These are phyloP conservation scores for Neonectria coccinea DNA, from an alignment of 2,329 filamentous ascomycete species.

Conservation along the genomic window DNA sequence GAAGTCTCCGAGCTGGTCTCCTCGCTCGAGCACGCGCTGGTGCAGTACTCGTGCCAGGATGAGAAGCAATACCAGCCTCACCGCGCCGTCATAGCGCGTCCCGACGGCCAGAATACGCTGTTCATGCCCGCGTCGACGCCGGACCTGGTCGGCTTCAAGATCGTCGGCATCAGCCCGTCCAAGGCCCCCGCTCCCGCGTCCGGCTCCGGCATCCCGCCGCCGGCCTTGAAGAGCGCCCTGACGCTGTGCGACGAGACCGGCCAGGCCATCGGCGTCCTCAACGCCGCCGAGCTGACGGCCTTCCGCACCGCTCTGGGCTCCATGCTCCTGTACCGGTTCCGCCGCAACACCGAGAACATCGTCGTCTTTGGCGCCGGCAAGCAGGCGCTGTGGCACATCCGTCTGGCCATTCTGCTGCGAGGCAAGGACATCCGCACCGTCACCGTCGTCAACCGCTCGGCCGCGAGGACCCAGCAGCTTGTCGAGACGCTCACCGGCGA, in stretches of 20 bases:
- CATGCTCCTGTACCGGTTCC: conserved; percentile 65
- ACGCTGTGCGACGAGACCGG: conserved; percentile 69
- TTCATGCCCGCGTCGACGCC: conserved; percentile 76
- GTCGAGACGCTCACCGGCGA: conserved; percentile 34
- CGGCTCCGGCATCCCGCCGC: conserved; percentile 23
- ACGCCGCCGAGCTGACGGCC: conserved; percentile 75
- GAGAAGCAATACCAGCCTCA: conserved; percentile 72
- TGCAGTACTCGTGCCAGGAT: conserved; percentile 68
- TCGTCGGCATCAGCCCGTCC: conserved; percentile 59
- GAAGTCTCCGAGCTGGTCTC: conserved; percentile 35
- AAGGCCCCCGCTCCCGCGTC: conserved; percentile 20
- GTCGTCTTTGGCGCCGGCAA: conserved; percentile 78
- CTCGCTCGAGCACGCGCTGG: conserved; percentile 37
- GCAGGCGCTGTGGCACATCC: conserved; percentile 79
- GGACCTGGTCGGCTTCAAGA: conserved; percentile 71
- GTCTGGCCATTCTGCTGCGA: conserved; percentile 69
- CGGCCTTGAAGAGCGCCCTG: conserved; percentile 64
- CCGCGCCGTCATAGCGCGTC: conserved; percentile 69
- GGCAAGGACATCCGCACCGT: conserved; percentile 44
- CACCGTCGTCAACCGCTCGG: conserved; percentile 51
- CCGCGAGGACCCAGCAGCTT: conserved; percentile 37
- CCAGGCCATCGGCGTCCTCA: conserved; percentile 71
- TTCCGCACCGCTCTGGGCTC: conserved; percentile 75
- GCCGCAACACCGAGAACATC: conserved; percentile 56
- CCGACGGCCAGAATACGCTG: conserved; percentile 71